phyloP scores from a whole-genome alignment of 331 rosid species.

The Rosa hybrid region DNA sequence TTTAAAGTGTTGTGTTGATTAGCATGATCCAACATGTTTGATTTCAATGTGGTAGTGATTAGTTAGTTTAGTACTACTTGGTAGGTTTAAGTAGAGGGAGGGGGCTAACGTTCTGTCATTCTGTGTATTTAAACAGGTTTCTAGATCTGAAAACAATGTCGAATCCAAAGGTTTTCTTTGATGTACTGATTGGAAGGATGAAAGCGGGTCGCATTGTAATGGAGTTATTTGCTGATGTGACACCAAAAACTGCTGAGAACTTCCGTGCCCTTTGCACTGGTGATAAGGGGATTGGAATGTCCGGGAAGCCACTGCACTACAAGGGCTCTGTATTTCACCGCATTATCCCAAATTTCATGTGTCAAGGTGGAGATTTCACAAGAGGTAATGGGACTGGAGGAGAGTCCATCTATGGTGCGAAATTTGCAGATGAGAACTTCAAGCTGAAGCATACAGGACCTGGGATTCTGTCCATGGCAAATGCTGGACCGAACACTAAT shows the following conservation, averaged over 20 bases:
- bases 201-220: constrained; percentile 77
- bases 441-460: constrained; percentile 68
- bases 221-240: constrained; percentile 69
- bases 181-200: constrained; percentile 66
- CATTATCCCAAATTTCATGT: constrained; percentile 75
- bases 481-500: constrained; percentile 67
- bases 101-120: constrained; percentile 30
- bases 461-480: constrained; percentile 85
- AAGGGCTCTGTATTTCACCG: constrained; percentile 79
- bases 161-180: constrained; percentile 86
- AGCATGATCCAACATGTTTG: background rate
- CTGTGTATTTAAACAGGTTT: background rate
- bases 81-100: background rate
- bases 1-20: background rate
- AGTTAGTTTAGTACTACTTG: background rate
- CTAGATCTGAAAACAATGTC: constrained; percentile 41
- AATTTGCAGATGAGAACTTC: constrained; percentile 76
- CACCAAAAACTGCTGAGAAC: constrained; percentile 86
- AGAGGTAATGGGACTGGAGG: constrained; percentile 81
- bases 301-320: constrained; percentile 66
- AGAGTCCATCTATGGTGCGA: constrained; percentile 74
- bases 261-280: constrained; percentile 84
- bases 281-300: constrained; percentile 66
- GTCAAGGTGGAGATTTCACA: constrained; percentile 88
- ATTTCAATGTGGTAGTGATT: background rate